These are phyloP conservation scores for Gamarada debralockiae DNA, from an alignment of 495 filamentous ascomycete genomes.

Conservation along the genomic window DNA sequence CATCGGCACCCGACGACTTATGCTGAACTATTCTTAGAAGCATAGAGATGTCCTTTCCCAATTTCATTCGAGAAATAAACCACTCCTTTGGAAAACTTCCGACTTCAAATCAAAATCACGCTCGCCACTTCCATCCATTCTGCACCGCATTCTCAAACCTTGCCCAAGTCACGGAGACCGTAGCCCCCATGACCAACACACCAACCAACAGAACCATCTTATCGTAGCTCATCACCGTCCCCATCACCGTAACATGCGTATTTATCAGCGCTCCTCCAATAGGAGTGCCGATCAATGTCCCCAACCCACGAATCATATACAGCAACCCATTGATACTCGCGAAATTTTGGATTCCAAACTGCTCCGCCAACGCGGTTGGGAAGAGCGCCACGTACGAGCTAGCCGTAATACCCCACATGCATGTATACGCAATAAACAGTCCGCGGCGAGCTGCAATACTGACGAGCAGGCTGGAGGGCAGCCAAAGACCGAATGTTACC, in stretches of 20 bases:
- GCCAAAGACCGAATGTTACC: constrained; percentile 34
- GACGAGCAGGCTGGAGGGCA: constrained; percentile 24
- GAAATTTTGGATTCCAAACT: constrained; percentile 40
- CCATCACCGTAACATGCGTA: constrained; percentile 15
- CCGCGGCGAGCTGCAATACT: background rate
- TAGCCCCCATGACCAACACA: constrained; percentile 27
- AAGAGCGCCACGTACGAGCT: constrained; percentile 40
- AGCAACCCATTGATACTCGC: constrained; percentile 38
- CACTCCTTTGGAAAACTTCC: too few relatives aligned
- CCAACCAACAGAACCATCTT: constrained; percentile 31
- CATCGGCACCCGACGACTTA: too few relatives aligned
- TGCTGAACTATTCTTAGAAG: too few relatives aligned
- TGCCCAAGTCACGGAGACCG: constrained; percentile 31
- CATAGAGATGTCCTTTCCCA: too few relatives aligned
- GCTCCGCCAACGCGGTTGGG: constrained; percentile 36
- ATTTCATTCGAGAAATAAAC: too few relatives aligned
- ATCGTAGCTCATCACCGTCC: constrained; percentile 25
- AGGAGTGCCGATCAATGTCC: constrained; percentile 38
- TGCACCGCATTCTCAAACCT: constrained; percentile 27
- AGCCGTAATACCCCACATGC: constrained; percentile 37
- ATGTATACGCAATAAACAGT: constrained; percentile 25
- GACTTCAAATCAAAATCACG: background rate
- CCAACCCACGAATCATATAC: constrained; percentile 41
- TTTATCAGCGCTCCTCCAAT: constrained; percentile 38
- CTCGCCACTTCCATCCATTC: constrained; percentile 11